Conservation (phyloP, 768 basidiomycete genomes). For the Gymnopilus junonius region DNA sequence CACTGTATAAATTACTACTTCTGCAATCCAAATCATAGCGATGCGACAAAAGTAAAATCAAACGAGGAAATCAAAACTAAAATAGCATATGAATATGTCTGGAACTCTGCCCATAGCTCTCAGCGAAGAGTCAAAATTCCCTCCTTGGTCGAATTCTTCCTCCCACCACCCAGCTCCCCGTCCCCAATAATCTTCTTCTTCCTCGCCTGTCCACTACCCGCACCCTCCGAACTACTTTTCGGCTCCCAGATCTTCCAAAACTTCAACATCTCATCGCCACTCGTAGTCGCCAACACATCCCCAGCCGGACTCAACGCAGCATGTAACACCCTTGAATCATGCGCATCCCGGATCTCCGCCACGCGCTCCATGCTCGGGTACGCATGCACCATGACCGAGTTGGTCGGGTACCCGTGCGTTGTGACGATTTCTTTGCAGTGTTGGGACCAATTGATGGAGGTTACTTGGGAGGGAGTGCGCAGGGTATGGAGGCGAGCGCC, state of each 20-base stretch:
- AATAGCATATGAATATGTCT: too few relatives aligned
- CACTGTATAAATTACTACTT: too few relatives aligned
- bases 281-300: constrained; percentile 88
- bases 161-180: constrained; percentile 41
- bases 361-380: constrained; percentile 88
- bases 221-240: constrained; percentile 27
- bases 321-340: constrained; percentile 89
- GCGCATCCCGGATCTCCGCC: constrained; percentile 87
- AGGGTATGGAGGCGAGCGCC: constrained; percentile 90
- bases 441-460: constrained; percentile 85
- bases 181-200: constrained; percentile 54
- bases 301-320: constrained; percentile 87
- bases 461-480: constrained; percentile 89
- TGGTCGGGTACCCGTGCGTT: constrained; percentile 94
- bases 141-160: constrained; percentile 50
- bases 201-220: constrained; percentile 29
- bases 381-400: constrained; percentile 77
- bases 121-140: constrained; percentile 52
- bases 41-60: background rate
- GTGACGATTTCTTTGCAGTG: constrained; percentile 89
- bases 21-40: background rate
- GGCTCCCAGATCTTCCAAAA: constrained; percentile 91
- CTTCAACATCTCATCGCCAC: constrained; percentile 97
- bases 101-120: too few relatives aligned
- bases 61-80: background rate